Evolutionary conservation across 1,139 yeast genomes (phyloP).

Genomic region (Yamadazyma mexicana): DNA sequence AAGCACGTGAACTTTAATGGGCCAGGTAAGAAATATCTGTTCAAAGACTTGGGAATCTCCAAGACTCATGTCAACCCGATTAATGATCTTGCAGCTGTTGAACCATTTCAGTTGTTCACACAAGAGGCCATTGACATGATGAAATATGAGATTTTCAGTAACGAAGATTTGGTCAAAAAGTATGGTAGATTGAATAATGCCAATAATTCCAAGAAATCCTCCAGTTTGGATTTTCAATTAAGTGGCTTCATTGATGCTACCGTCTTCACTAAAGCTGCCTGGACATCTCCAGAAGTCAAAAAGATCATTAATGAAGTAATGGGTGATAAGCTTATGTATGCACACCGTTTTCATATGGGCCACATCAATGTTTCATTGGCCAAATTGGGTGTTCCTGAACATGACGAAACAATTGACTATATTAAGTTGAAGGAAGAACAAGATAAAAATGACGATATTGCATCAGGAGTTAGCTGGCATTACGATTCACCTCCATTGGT

Average conservation of each 20-base stretch:
- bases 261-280: slow-evolving; percentile 26
- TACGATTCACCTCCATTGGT: slow-evolving; percentile 33
- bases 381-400: slow-evolving; percentile 8
- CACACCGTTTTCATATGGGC: slow-evolving; percentile 23
- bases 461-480: slow-evolving; percentile 24
- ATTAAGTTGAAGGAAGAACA: slow-evolving; percentile 10
- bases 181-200: slow-evolving; percentile 23
- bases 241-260: slow-evolving; percentile 26
- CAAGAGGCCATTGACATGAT: slow-evolving; percentile 32
- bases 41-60: slow-evolving; percentile 24
- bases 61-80: slow-evolving; percentile 27
- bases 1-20: slow-evolving; percentile 24
- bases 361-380: slow-evolving; percentile 29
- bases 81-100: slow-evolving; percentile 28
- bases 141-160: slow-evolving; percentile 28
- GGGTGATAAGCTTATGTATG: slow-evolving; percentile 20
- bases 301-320: slow-evolving; percentile 22
- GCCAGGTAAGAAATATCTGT: slow-evolving; percentile 9
- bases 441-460: slow-evolving; percentile 13
- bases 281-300: slow-evolving; percentile 19
- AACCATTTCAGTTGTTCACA: slow-evolving; percentile 29
- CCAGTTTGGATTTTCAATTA: slow-evolving; percentile 26
- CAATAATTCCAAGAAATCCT: slow-evolving; percentile 21
- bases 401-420: slow-evolving; percentile 11
- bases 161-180: slow-evolving; percentile 24